Evolutionary conservation across 164 flowering plant genomes (phyloP).

Genomic region (Taxillus chinensis): DNA sequence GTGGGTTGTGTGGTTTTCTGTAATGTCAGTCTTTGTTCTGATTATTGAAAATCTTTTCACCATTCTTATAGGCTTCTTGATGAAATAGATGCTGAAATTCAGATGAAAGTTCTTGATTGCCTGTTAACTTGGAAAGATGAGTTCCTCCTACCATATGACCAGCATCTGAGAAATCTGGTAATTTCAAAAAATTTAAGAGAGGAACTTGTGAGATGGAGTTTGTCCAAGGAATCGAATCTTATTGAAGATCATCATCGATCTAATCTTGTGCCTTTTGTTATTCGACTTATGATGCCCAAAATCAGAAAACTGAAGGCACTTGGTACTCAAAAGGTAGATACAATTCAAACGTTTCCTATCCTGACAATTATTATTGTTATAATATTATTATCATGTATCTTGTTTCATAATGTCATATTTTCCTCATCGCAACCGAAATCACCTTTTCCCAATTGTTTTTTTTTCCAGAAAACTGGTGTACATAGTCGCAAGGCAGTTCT

Average conservation of each 20-base stretch:
- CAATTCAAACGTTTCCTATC: no score
- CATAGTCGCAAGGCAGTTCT: slow-evolving; percentile 74
- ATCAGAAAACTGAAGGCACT: slow-evolving; percentile 64
- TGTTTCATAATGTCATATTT: not conserved
- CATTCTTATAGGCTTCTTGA: slow-evolving; percentile 63
- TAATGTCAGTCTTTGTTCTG: no score
- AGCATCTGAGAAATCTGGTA: slow-evolving; percentile 68
- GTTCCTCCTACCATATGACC: slow-evolving; percentile 53
- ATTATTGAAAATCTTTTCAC: no score
- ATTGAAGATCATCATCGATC: slow-evolving; percentile 61
- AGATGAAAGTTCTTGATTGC: slow-evolving; percentile 76
- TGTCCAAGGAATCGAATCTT: slow-evolving; percentile 50
- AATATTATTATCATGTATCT: no score
- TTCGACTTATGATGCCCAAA: slow-evolving; percentile 68
- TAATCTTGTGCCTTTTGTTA: slow-evolving; percentile 52
- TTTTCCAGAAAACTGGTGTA: slow-evolving; percentile 56
- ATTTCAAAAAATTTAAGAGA: slow-evolving; percentile 56
- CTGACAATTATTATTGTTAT: no score
- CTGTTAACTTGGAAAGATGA: slow-evolving; percentile 67
- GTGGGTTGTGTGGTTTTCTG: no score
- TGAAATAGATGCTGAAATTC: slow-evolving; percentile 75
- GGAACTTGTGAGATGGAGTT: slow-evolving; percentile 81
- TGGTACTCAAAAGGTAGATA: slow-evolving; percentile 62
- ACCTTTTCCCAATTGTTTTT: not conserved
- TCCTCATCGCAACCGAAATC: not conserved